Evolutionary conservation across 768 basidiomycete genomes (phyloP).

Genomic region (Lactarius vividus): DNA sequence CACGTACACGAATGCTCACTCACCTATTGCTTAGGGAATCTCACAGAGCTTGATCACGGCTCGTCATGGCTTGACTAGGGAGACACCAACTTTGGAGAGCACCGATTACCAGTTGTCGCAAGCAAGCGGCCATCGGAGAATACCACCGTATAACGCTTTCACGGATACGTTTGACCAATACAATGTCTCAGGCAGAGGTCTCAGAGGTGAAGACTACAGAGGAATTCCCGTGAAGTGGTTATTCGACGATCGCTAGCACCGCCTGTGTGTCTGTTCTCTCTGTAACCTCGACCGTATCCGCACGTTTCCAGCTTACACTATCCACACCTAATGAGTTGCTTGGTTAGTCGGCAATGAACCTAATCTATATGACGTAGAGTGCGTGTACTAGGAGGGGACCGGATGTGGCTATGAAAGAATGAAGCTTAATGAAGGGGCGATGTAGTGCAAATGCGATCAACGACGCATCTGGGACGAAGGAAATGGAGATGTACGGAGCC

Average conservation of each 20-base stretch:
- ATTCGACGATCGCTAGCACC: neutral
- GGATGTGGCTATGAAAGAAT: neutral
- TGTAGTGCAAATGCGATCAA: neutral
- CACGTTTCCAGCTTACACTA: neutral
- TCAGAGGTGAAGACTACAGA: neutral
- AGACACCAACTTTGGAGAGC: neutral
- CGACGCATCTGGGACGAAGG: neutral
- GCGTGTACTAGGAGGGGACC: neutral
- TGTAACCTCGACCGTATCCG: neutral
- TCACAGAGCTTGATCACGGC: slow-evolving; percentile 32
- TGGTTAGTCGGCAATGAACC: neutral
- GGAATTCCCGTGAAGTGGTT: neutral
- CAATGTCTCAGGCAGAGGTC: neutral
- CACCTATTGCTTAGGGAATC: slow-evolving; percentile 25
- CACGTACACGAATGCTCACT: neutral
- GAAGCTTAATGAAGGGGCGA: neutral
- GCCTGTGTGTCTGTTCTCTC: neutral
- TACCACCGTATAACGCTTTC: too few relatives aligned
- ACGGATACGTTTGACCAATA: neutral
- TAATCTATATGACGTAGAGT: neutral
- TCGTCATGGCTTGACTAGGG: slow-evolving; percentile 24
- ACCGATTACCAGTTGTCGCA: neutral
- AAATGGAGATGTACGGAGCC: neutral
- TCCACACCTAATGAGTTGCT: neutral
- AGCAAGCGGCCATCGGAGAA: neutral